Evolutionary conservation across 768 basidiomycete genomes (phyloP).

Genomic region (Serendipita indica): DNA sequence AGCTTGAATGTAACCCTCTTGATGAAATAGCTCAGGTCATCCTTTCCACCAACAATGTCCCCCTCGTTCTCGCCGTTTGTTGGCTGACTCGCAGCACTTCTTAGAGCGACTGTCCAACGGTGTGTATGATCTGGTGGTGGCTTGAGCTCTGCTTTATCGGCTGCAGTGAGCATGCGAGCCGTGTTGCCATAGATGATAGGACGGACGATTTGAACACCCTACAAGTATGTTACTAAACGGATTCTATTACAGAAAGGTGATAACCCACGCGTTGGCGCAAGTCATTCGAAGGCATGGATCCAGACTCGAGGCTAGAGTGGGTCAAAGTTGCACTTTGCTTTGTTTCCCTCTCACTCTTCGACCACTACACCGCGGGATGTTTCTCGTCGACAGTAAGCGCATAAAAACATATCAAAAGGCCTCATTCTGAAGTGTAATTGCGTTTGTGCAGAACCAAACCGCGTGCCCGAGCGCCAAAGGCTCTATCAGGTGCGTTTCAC

Average conservation of each 20-base stretch:
- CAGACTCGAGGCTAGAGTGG: background rate
- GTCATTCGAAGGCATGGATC: conserved; percentile 6
- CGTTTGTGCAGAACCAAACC: conserved; percentile 41
- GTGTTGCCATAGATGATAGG: conserved; percentile 95
- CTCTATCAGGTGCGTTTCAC: conserved; percentile 41
- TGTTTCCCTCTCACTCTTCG: background rate
- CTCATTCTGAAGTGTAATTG: background rate
- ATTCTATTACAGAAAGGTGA: conserved; percentile 6
- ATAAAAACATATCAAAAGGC: background rate
- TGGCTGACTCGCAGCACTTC: conserved; percentile 65
- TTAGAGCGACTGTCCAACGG: conserved; percentile 89
- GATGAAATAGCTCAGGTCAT: conserved; percentile 82
- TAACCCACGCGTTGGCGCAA: conserved; percentile 16
- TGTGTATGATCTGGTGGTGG: conserved; percentile 69
- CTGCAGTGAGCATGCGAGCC: conserved; percentile 57
- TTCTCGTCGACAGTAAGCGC: conserved; percentile 4
- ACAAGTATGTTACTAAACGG: conserved; percentile 10
- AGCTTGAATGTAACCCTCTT: conserved; percentile 95
- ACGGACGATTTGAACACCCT: conserved; percentile 79
- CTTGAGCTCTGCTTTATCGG: conserved; percentile 40
- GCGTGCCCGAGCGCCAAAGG: conserved; percentile 49
- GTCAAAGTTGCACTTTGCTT: background rate
- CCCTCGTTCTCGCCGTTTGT: conserved; percentile 27
- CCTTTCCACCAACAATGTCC: conserved; percentile 74
- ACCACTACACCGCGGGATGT: background rate